Percentiles rank a stretch among this genome's conserved stretches.
phyloP scores from a whole-genome alignment of 2,329 filamentous ascomycete species.

The Cladobotryum mycophilum region DNA sequence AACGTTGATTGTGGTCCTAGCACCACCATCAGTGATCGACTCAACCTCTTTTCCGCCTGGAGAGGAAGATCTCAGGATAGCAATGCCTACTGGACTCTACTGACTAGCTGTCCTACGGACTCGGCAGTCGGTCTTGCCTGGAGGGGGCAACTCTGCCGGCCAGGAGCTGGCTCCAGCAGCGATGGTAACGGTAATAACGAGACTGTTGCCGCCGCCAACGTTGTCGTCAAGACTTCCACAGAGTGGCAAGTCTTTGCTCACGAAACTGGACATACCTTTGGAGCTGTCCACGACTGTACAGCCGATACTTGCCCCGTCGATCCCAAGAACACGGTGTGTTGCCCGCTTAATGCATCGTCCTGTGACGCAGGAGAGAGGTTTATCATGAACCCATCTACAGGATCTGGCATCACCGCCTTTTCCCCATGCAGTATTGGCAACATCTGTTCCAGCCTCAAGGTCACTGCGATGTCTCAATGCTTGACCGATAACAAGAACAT shows the following conservation, averaged over 20 bases:
- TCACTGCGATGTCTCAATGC: slow-evolving; percentile 69
- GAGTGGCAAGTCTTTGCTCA: slow-evolving; percentile 98
- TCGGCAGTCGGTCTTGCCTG: slow-evolving; percentile 87
- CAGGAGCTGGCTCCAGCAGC: slow-evolving; percentile 49
- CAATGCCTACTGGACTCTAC: slow-evolving; percentile 90
- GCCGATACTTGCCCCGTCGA: slow-evolving; percentile 60
- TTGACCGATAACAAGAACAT: slow-evolving; percentile 82
- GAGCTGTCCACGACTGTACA: slow-evolving; percentile 90
- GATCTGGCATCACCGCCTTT: slow-evolving; percentile 65
- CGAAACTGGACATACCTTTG: slow-evolving; percentile 90
- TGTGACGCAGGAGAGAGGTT: slow-evolving; percentile 75
- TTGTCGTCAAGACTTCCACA: slow-evolving; percentile 73
- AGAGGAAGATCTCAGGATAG: slow-evolving; percentile 68
- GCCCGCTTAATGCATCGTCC: slow-evolving; percentile 59
- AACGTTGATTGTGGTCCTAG: slow-evolving; percentile 66
- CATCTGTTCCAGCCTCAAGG: slow-evolving; percentile 79
- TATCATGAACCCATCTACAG: slow-evolving; percentile 95
- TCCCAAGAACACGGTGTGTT: slow-evolving; percentile 56
- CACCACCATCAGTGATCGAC: slow-evolving; percentile 63
- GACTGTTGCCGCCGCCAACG: slow-evolving; percentile 78
- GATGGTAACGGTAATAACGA: slow-evolving; percentile 49
- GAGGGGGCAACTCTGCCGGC: slow-evolving; percentile 78
- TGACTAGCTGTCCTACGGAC: slow-evolving; percentile 75
- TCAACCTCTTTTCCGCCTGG: slow-evolving; percentile 88
- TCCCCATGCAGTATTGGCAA: slow-evolving; percentile 89